Base-by-base conservation (phyloP, 2,329 filamentous ascomycete species). In the Paracorniculantispora psalliotae region DNA sequence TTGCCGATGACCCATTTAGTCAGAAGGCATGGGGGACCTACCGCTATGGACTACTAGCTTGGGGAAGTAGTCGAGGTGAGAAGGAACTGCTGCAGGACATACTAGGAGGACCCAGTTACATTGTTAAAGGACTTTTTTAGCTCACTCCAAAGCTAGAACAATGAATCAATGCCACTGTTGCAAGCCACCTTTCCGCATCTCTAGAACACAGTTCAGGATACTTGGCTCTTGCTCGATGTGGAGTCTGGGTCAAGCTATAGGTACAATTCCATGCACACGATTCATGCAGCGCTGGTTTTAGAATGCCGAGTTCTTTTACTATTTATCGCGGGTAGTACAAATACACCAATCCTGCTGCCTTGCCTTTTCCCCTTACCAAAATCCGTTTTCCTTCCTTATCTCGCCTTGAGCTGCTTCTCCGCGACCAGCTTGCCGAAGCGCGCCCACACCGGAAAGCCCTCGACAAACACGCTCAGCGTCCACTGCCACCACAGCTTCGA, bases 401-500 rank as follows among this genome's bases (percentile, higher is more conserved):
- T 54, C 5, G 26, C 10, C 51, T 54, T 54, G 39, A 46, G 57
- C 49, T 60, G 28, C 59, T 60, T 57, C 25, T 25, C n/a, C 21
- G 59, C 52, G 48, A 57, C 41, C 19, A 47, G 26, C 53, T 49
- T 52, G 17, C 48, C 59, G 13, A 60, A 43, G 3, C 59, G 21
- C 28, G 23, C 48, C 59, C 59, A 60, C 53, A 53, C 46, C 15
- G 47, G 53, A 13, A 60, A 25, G 28, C 59, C 59, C 48, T 60
- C 59, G 21, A 57, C 26, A n/a, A 60, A 60, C 37, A 43, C 37
- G 30, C 44, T 51, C 10, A 60, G 46, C 53, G 52, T 17, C 59
- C 59, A 60, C 53, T 60, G 53, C 53, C 48, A 60, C 59, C 59
- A 60, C 8, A 60, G 26, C 3, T n/a, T 53, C 0, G 53, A 52